Base-by-base conservation (phyloP, 2,329 filamentous ascomycete species). In the Paraconiothyrium brasiliense region DNA sequence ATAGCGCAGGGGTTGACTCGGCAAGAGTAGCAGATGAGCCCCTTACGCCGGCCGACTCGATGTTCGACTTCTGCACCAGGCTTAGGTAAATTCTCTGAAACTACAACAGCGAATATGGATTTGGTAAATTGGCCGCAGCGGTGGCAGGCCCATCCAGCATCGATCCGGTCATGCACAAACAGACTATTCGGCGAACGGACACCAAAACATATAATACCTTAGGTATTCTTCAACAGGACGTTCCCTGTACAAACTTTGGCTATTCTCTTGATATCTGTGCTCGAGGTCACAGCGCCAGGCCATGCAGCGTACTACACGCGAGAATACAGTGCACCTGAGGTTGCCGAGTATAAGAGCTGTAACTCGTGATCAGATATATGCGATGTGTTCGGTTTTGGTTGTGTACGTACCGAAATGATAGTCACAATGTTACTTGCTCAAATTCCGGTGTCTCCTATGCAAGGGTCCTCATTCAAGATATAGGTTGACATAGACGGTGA, bases 221-320 rank as follows among this genome's bases (percentile, higher is more conserved):
- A 20, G 20, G 20, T 20, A 20, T 71, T 9, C 47, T 73, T 13
- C 58, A 72, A n/a, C 55, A 54, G 1, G 63, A 22, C 1, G 51
- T 71, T 4, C 46, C 72, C 6, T 69, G 67, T 27, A 68, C 70
- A 2, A 69, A 71, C 58, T 73, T 72, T 27, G 66, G 68, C 4
- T 59, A 61, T 14, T 67, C 70, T 1, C 51, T 63, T 13, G 66
- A 71, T 37, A 61, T 46, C 9, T 65, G 50, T 32, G 41, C 54
- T 1, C 41, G 24, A 3, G 44, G 35, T 7, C 27, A 58, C 3
- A 68, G 67, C 49, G 69, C 65, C 59, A 0, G 69, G 71, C 1
- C 37, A 14, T 10, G 61, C 63, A 0, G 8, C 41, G 1, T 30
- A 24, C 8, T 58, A 60, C 1, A 71, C 67, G 1, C 35, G 54